Base-by-base conservation (phyloP, 768 basidiomycete genomes). In the Auriscalpium orientale region DNA sequence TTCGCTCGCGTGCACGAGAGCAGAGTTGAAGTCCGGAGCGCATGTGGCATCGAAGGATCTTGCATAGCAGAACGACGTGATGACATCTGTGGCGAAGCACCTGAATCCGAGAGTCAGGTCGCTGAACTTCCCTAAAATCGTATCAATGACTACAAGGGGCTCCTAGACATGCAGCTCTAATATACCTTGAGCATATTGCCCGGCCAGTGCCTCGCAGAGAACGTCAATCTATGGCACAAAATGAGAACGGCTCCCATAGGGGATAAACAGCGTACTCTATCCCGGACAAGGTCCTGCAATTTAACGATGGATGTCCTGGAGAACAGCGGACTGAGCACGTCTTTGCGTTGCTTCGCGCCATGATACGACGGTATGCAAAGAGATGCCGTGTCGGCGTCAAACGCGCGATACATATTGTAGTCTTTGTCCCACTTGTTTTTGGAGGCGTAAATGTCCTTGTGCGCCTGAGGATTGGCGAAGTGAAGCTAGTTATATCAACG, bases 371-470 rank as follows among this genome's bases (percentile, higher is more conserved):
- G 11, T 40, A 34, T 45, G 46, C 53, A 43, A 45, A 54, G 12
- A 11, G 53, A 18, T 8, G 43, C 16, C 4, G 45, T 35, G 13
- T 47, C 45, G 28, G 36, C 18, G 45, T 47, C 45, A 20, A 54
- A 54, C 11, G 53, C 45, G 53, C 53, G 45, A 45, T 54, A 54
- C 4, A 54, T 20, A 5, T 34, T 18, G 45, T 47, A 20, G 33
- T 54, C 53, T 34, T 54, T 54, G 53, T 54, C 53, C 53, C 53
- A 54, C 34, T 54, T 54, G 46, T 54, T 54, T 28, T 34, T 45
- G 34, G n/a, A 12, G 18, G 44, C 46, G 45, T 54, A 54, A 20
- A 54, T 54, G 28, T 45, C 53, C 20, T 47, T 37, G 20, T n/a
- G 46, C 18, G 53, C 53, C 15, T 40, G 43, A 1, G 53, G 44